Base-by-base conservation (phyloP, 2,329 filamentous ascomycete species). In the Ascochyta lentis region DNA sequence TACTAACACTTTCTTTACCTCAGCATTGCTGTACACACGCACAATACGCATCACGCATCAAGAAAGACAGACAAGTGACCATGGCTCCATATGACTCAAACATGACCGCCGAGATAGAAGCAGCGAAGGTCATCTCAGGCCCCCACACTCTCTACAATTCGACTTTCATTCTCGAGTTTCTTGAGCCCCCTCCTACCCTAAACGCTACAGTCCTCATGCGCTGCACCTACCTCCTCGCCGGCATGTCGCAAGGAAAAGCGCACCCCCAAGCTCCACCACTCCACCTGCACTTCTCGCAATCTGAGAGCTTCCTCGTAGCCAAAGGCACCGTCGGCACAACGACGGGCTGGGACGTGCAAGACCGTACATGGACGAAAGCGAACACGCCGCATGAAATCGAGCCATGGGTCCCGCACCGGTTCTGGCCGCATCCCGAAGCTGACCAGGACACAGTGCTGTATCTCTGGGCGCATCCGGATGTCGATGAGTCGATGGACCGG, bases 281-380 rank as follows among this genome's bases (percentile, higher is more conserved):
- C 12, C 61, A 65, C 19, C 42, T 65, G 10, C 62, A 65, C 46
- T 65, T 65, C 44, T 54, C 54, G 37, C 62, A 65, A 45, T 54
- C 49, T 9, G 62, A 63, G 27, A 56, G 48, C 3, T 63, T 63
- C 35, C 26, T 47, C 39, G 58, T 65, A 6, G 37, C 41, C 3
- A 26, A 22, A 8, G 60, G 62, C n/a, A 49, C 56, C 19, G 27
- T 65, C 7, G 56, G 58, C n/a, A 63, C 60, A 8, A 24, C 27
- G 6, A 24, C 33, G 3, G 52, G 53, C 15, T 61, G 51, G 31
- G 54, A 46, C n/a, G 50, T 37, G 5, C 40, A 44, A n/a, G 58
- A 58, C 27, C 19, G 12, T 10, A 26, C 46, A 15, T 58, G 50
- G 38, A 56, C 41, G 16, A 15, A 15, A 8, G 54, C 29, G 8